Percentiles rank a stretch among this genome's conserved stretches.
phyloP scores from a whole-genome alignment of 2,329 filamentous ascomycete genomes.

The Diaporthe capsici region DNA sequence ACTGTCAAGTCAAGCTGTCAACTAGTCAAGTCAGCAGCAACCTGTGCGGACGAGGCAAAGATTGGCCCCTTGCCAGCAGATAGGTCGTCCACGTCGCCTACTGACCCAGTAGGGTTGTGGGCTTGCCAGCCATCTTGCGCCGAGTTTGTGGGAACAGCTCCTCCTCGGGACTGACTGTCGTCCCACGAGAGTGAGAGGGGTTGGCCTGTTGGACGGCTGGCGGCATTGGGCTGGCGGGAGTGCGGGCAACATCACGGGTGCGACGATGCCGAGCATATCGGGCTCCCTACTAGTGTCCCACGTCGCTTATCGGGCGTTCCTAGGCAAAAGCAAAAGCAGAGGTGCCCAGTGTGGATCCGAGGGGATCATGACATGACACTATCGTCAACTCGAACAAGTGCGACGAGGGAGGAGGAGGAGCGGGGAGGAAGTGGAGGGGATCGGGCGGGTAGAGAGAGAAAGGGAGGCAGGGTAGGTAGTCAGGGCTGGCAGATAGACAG shows the following conservation, averaged over 20 bases:
- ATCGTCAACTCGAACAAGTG: slow-evolving; percentile 33
- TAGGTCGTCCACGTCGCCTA: slow-evolving; percentile 15
- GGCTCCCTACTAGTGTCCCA: not conserved
- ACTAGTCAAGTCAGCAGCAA: not conserved
- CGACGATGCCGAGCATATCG: not conserved
- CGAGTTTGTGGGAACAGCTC: slow-evolving; percentile 19
- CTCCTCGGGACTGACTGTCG: not conserved
- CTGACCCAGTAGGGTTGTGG: slow-evolving; percentile 11
- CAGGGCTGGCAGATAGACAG: not conserved
- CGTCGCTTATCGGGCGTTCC: slow-evolving; percentile 10
- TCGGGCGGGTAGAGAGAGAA: not conserved
- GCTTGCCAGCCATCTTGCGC: not conserved
- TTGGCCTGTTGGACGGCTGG: not conserved
- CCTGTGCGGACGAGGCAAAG: not conserved
- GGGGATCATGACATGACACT: slow-evolving; percentile 17
- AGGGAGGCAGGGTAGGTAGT: not conserved
- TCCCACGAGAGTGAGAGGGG: not conserved
- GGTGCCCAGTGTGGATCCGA: slow-evolving; percentile 24
- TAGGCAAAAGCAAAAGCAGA: slow-evolving; percentile 13
- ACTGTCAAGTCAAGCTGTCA: not conserved
- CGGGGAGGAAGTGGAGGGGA: not conserved
- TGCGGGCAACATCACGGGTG: slow-evolving; percentile 18
- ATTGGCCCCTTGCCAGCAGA: slow-evolving; percentile 2
- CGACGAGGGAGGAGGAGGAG: not conserved
- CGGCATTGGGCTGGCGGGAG: slow-evolving; percentile 1